Conservation (phyloP, 192 early-diverging fungal genomes). For the Coemansia sp. region DNA sequence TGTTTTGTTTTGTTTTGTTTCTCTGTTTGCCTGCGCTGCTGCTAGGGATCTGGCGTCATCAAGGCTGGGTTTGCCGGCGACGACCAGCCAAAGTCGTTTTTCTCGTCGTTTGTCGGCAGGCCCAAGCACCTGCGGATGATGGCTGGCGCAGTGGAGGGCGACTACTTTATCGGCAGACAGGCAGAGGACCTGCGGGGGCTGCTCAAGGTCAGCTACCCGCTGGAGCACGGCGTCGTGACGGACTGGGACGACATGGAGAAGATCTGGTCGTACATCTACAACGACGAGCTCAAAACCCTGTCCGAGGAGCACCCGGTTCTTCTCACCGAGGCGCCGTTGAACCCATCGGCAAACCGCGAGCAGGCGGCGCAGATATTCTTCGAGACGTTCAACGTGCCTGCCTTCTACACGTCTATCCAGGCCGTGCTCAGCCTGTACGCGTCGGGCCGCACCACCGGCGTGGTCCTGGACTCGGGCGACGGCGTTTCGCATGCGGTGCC, state of each 20-base stretch:
- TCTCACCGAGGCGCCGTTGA: slow-evolving; percentile 95
- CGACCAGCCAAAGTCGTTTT: slow-evolving; percentile 94
- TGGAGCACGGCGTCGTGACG: slow-evolving; percentile 95
- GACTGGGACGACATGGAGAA: slow-evolving; percentile 99
- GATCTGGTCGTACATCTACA: slow-evolving; percentile 97
- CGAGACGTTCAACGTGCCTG: slow-evolving; percentile 98
- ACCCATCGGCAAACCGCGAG: slow-evolving; percentile 90
- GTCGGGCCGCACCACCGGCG: slow-evolving; percentile 94
- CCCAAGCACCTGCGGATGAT: slow-evolving; percentile 96
- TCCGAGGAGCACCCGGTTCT: slow-evolving; percentile 98
- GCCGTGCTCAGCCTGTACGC: slow-evolving; percentile 97
- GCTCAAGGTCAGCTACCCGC: slow-evolving; percentile 89
- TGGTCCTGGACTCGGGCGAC: slow-evolving; percentile 95
- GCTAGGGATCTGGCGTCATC: slow-evolving; percentile 96
- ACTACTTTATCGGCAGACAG: slow-evolving; percentile 91
- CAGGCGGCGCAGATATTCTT: slow-evolving; percentile 95
- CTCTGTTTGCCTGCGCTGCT: not conserved
- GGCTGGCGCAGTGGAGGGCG: slow-evolving; percentile 97
- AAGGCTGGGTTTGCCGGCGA: slow-evolving; percentile 99
- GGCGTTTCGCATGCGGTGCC: slow-evolving; percentile 95
- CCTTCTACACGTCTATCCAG: slow-evolving; percentile 95
- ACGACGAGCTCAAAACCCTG: slow-evolving; percentile 91
- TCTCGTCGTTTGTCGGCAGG: slow-evolving; percentile 90
- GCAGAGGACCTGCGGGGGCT: slow-evolving; percentile 97
- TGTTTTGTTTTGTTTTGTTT: no score